Conservation (phyloP, 2,329 filamentous ascomycete species). For the Monilinia vaccinii-corymbosi region DNA sequence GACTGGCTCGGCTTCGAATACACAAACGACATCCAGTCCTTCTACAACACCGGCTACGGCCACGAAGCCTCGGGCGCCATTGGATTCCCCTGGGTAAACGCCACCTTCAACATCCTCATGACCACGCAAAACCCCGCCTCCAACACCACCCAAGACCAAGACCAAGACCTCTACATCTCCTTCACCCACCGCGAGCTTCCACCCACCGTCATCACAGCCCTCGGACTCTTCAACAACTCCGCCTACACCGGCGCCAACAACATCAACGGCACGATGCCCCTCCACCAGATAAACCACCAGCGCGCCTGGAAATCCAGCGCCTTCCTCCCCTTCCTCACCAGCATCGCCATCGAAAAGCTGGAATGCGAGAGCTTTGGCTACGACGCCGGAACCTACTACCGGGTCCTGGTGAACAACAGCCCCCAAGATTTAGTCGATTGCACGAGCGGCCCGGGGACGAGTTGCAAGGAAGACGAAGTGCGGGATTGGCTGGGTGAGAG, state of each 20-base stretch:
- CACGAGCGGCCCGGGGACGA: conserved; percentile 40
- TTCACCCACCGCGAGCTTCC: conserved; percentile 47
- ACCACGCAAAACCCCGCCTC: conserved; percentile 25
- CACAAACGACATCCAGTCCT: conserved; percentile 40
- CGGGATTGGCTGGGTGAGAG: conserved; percentile 15
- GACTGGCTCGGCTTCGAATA: conserved; percentile 43
- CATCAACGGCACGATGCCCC: conserved; percentile 42
- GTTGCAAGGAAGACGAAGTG: conserved; percentile 25
- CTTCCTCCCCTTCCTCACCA: conserved; percentile 44
- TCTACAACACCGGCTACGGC: conserved; percentile 45
- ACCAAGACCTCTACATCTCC: conserved; percentile 43
- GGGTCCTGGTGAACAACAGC: conserved; percentile 41
- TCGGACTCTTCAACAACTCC: conserved; percentile 47
- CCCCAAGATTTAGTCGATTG: conserved; percentile 41
- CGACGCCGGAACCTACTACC: conserved; percentile 36
- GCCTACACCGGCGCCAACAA: conserved; percentile 37
- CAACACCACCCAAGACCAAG: conserved; percentile 22
- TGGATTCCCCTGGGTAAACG: conserved; percentile 45
- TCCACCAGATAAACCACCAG: conserved; percentile 38
- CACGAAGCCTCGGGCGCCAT: conserved; percentile 37
- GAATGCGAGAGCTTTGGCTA: conserved; percentile 42
- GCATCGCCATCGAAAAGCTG: conserved; percentile 45
- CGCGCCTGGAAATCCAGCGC: conserved; percentile 42
- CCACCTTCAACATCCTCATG: conserved; percentile 35
- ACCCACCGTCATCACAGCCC: conserved; percentile 42